Evolutionary conservation across 1,284 basidiomycete species (phyloP).

Genomic region (Boletus sp.): DNA sequence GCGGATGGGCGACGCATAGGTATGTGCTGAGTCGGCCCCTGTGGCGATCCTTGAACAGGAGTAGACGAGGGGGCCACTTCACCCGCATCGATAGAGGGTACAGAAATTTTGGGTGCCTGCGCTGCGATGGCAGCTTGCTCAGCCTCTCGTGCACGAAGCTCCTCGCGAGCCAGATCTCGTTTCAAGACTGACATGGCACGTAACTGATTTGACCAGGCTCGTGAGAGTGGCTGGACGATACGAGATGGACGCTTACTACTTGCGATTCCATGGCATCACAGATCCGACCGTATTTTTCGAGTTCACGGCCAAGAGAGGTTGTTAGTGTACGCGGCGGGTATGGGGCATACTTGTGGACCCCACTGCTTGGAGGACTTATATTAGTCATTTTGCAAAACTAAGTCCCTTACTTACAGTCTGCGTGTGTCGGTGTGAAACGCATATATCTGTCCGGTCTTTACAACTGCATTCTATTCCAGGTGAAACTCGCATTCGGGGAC

Average conservation of each 20-base stretch:
- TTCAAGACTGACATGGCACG: conserved; percentile 71
- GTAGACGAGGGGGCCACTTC: conserved; percentile 26
- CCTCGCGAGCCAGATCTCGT: conserved; percentile 64
- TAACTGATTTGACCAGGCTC: conserved; percentile 44
- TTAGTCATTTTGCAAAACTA: background rate
- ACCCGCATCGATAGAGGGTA: conserved; percentile 37
- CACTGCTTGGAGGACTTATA: conserved; percentile 40
- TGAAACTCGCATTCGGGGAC: background rate
- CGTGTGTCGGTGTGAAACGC: conserved; percentile 65
- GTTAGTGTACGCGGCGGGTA: conserved; percentile 66
- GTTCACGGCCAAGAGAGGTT: conserved; percentile 65
- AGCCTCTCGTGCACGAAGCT: conserved; percentile 54
- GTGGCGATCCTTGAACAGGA: conserved; percentile 34
- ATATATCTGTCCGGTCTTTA: conserved; percentile 72
- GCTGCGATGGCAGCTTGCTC: conserved; percentile 46
- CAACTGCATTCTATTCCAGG: conserved; percentile 55
- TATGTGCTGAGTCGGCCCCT: conserved; percentile 32
- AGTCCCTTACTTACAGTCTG: conserved; percentile 54
- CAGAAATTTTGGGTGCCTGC: conserved; percentile 31
- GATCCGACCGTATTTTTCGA: conserved; percentile 76
- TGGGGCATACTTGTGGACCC: conserved; percentile 59
- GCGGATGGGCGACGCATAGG: conserved; percentile 64
- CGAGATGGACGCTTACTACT: conserved; percentile 50
- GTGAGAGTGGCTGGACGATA: conserved; percentile 1
- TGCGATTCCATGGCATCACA: conserved; percentile 75